Percentiles rank a stretch among this genome's conserved stretches.
Evolutionary conservation across 2,329 filamentous ascomycete species (phyloP).

Genomic region (Proliferodiscus dingleyae): DNA sequence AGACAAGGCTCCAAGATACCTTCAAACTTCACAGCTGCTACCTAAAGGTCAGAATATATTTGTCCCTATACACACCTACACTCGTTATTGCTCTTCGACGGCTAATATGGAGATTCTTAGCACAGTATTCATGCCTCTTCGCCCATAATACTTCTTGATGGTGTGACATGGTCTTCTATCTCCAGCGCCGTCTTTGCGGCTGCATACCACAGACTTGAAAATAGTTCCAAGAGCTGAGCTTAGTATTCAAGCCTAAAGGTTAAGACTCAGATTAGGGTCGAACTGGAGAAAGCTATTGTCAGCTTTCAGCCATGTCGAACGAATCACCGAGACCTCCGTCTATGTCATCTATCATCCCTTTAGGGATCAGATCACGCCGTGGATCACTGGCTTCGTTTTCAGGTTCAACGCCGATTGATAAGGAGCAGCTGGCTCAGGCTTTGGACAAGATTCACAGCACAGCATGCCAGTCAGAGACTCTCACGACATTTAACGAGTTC

Average conservation of each 20-base stretch:
- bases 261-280: too few relatives aligned
- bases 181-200: slow-evolving; percentile 18
- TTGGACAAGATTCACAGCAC: slow-evolving; percentile 85
- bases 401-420: slow-evolving; percentile 53
- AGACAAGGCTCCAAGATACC: too few relatives aligned
- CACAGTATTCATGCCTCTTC: not conserved
- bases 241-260: too few relatives aligned
- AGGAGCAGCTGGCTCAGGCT: slow-evolving; percentile 68
- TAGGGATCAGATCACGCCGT: slow-evolving; percentile 32
- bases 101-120: not conserved
- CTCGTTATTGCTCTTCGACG: not conserved
- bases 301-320: slow-evolving; percentile 25
- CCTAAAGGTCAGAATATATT: too few relatives aligned
- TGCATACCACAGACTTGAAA: slow-evolving; percentile 7
- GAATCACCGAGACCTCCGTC: slow-evolving; percentile 23
- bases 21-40: too few relatives aligned
- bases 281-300: not conserved
- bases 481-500: slow-evolving; percentile 95
- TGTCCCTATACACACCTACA: not conserved
- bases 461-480: slow-evolving; percentile 75
- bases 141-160: not conserved
- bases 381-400: slow-evolving; percentile 46
- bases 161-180: slow-evolving; percentile 21
- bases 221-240: not conserved
- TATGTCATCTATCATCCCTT: slow-evolving; percentile 19